Conservation (phyloP, 148 eudicot species). For the Amaranthus cruentus region DNA sequence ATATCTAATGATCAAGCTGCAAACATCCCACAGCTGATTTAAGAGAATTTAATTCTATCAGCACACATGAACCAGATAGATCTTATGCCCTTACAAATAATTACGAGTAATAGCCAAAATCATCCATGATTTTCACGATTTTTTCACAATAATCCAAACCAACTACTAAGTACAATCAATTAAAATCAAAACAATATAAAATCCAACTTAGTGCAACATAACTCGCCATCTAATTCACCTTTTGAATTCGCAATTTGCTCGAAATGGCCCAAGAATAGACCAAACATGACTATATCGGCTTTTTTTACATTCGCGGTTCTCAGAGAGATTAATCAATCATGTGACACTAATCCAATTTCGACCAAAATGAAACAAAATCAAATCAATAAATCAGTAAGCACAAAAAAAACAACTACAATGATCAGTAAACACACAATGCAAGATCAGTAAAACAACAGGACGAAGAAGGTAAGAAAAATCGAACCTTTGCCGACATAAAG, state of each 20-base stretch:
- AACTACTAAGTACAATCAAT: slow-evolving; percentile 4
- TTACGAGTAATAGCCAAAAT: background rate
- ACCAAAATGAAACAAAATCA: background rate
- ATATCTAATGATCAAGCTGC: background rate
- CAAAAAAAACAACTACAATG: background rate
- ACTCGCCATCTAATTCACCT: background rate
- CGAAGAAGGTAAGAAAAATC: slow-evolving; percentile 15
- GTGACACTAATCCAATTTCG: background rate
- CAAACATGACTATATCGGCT: no score
- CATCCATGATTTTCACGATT: background rate
- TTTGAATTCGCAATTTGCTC: no score
- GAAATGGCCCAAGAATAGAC: no score
- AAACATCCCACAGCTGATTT: background rate
- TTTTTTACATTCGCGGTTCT: no score
- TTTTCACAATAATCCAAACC: background rate
- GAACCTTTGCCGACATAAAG: slow-evolving; percentile 86
- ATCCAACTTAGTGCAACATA: background rate
- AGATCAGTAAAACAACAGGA: background rate
- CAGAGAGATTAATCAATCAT: no score
- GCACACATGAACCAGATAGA: slow-evolving; percentile 1
- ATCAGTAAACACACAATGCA: slow-evolving; percentile 17
- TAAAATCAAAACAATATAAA: slow-evolving; percentile 1
- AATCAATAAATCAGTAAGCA: slow-evolving; percentile 2
- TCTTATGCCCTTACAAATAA: background rate
- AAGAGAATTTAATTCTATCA: background rate